These are phyloP conservation scores for Colletotrichum shisoi DNA, from an alignment of 2,329 filamentous ascomycete genomes.

Conservation along the genomic window DNA sequence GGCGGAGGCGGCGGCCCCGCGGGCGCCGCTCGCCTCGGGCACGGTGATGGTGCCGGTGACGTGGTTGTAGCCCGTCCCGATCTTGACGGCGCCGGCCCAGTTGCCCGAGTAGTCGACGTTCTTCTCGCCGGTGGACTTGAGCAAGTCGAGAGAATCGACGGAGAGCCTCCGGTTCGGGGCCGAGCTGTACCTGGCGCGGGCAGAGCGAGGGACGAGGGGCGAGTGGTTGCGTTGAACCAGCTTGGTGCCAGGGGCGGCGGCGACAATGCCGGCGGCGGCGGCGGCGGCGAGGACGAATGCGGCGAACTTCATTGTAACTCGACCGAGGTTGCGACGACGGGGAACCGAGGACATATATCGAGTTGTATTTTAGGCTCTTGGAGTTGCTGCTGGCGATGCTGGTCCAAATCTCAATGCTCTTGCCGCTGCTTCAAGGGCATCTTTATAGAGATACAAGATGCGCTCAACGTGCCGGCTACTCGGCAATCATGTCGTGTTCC, in stretches of 20 bases:
- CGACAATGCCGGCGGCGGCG: slow-evolving; percentile 37
- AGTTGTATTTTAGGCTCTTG: slow-evolving; percentile 2
- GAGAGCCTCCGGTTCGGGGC: slow-evolving; percentile 38
- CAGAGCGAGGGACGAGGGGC: slow-evolving; percentile 13
- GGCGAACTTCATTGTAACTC: slow-evolving; percentile 35
- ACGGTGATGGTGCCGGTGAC: slow-evolving; percentile 46
- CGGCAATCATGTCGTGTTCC: neutral
- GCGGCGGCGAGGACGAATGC: slow-evolving; percentile 36
- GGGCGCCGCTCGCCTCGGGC: slow-evolving; percentile 41
- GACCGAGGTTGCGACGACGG: too few relatives aligned
- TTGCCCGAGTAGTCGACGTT: slow-evolving; percentile 43
- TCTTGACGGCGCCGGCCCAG: slow-evolving; percentile 47
- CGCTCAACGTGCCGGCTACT: neutral
- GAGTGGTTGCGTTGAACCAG: slow-evolving; percentile 31
- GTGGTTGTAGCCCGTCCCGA: slow-evolving; percentile 43
- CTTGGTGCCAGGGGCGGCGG: slow-evolving; percentile 36
- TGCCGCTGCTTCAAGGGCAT: neutral
- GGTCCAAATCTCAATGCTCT: neutral
- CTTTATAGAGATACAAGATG: slow-evolving; percentile 9
- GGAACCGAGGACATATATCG: neutral
- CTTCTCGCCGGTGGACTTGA: slow-evolving; percentile 17
- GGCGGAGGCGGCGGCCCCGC: slow-evolving; percentile 47
- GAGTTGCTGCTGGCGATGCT: slow-evolving; percentile 21
- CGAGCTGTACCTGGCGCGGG: slow-evolving; percentile 30
- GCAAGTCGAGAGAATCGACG: slow-evolving; percentile 3